These are phyloP conservation scores for Candida alai DNA, from an alignment of 805 yeast genomes.

Conservation along the genomic window DNA sequence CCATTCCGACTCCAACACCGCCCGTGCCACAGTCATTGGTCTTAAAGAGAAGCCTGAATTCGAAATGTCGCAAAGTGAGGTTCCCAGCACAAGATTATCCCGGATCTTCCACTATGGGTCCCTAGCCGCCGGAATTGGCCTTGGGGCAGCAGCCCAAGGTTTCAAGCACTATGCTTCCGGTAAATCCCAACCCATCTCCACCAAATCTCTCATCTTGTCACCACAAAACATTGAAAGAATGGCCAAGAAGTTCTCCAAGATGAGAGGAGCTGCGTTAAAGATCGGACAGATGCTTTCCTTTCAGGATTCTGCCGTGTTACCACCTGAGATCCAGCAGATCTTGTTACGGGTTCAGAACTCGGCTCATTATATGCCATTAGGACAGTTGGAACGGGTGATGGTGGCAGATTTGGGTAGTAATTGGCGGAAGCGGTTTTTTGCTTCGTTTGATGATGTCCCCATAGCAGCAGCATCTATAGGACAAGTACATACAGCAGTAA, in stretches of 20 bases:
- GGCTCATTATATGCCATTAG: constrained; percentile 95
- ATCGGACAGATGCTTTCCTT: constrained; percentile 96
- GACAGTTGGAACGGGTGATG: constrained; percentile 79
- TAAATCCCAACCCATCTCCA: constrained; percentile 35
- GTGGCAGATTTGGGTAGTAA: constrained; percentile 65
- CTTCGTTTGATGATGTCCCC: constrained; percentile 80
- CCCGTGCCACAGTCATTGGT: neutral
- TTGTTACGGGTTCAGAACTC: constrained; percentile 83
- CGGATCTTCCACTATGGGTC: constrained; percentile 90
- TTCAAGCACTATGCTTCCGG: constrained; percentile 63
- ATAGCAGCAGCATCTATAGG: constrained; percentile 96
- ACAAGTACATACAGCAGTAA: constrained; percentile 85
- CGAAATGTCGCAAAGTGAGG: constrained; percentile 60
- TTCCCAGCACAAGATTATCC: constrained; percentile 84
- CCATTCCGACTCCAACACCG: neutral
- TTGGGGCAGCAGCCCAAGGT: constrained; percentile 78
- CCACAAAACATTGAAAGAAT: constrained; percentile 83
- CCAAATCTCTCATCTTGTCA: constrained; percentile 62
- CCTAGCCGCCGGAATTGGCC: constrained; percentile 85
- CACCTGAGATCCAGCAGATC: constrained; percentile 78
- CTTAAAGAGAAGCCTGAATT: constrained; percentile 19
- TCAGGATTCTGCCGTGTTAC: constrained; percentile 83
- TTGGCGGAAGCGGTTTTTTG: constrained; percentile 70
- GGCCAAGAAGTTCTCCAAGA: constrained; percentile 81
- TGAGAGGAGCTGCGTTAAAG: constrained; percentile 99